Percentiles rank a stretch among this genome's conserved stretches.
These are phyloP conservation scores for Penicillium carneum DNA, from an alignment of 2,329 filamentous ascomycete species.

Conservation along the genomic window DNA sequence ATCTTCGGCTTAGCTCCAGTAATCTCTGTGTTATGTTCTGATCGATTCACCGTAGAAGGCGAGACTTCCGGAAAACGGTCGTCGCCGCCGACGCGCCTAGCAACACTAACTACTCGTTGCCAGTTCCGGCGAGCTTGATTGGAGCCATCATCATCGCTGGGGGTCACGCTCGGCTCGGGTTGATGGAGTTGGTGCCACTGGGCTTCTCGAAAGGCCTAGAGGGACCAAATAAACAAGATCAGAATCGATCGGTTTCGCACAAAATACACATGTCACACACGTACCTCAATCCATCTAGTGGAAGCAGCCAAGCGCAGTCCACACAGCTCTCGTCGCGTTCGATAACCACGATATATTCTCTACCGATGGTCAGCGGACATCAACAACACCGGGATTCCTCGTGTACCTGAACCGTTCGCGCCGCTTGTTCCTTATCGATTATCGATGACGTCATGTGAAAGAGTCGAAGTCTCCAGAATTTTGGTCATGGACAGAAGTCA, in stretches of 20 bases:
- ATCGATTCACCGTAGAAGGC: constrained; percentile 46
- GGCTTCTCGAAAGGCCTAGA: constrained; percentile 62
- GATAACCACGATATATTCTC: constrained; percentile 79
- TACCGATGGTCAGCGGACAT: constrained; percentile 47
- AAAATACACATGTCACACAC: background rate
- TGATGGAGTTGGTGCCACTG: constrained; percentile 59
- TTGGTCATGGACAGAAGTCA: constrained; percentile 5
- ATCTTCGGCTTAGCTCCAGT: constrained; percentile 73
- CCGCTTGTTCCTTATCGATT: constrained; percentile 23
- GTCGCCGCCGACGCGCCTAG: constrained; percentile 73
- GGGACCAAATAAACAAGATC: background rate
- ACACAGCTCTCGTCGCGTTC: constrained; percentile 72
- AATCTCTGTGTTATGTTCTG: constrained; percentile 53
- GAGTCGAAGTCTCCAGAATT: background rate
- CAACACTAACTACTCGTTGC: constrained; percentile 75
- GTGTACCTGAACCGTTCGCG: constrained; percentile 34
- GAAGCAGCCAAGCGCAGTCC: constrained; percentile 74
- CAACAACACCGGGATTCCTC: background rate
- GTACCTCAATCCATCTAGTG: constrained; percentile 74
- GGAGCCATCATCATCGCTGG: constrained; percentile 31
- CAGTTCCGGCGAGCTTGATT: constrained; percentile 71
- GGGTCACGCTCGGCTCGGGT: constrained; percentile 41
- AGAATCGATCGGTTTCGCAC: background rate
- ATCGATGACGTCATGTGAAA: constrained; percentile 31
- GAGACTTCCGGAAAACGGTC: constrained; percentile 22